Evolutionary conservation across 148 eudicot genomes (phyloP).

Genomic region (Vaccinium darrowii): DNA sequence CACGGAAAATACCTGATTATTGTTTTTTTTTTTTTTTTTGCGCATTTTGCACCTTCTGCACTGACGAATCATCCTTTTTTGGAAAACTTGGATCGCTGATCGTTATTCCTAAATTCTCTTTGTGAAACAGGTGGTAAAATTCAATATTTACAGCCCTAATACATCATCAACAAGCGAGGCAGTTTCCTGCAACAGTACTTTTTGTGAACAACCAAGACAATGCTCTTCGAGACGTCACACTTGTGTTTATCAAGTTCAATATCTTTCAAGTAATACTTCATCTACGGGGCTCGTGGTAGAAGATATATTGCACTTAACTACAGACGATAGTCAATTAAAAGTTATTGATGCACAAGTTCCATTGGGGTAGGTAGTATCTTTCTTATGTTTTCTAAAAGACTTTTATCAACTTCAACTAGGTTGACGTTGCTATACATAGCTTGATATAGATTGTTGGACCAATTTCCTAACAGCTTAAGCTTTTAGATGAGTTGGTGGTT

Average conservation of each 20-base stretch:
- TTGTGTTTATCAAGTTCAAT: slow-evolving; percentile 58
- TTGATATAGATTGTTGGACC: too few species aligned
- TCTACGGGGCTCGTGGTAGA: slow-evolving; percentile 71
- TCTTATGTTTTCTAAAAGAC: not conserved
- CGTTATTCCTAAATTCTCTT: not conserved
- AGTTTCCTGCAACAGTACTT: slow-evolving; percentile 60
- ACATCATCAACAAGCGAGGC: slow-evolving; percentile 56
- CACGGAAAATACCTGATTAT: not conserved
- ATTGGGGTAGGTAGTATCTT: slow-evolving; percentile 56
- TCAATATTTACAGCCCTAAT: slow-evolving; percentile 67
- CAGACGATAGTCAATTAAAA: slow-evolving; percentile 43
- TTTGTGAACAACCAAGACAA: slow-evolving; percentile 39
- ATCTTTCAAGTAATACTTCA: slow-evolving; percentile 69
- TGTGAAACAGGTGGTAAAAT: slow-evolving; percentile 30
- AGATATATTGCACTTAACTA: slow-evolving; percentile 67
- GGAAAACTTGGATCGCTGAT: not conserved
- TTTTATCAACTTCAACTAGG: not conserved
- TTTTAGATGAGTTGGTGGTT: too few species aligned
- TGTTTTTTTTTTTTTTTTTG: not conserved
- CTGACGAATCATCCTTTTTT: not conserved
- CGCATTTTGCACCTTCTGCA: not conserved
- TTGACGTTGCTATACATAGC: not conserved
- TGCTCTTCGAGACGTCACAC: slow-evolving; percentile 34
- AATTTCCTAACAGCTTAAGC: too few species aligned
- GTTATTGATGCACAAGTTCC: slow-evolving; percentile 48